These are phyloP conservation scores for Phoma sp. DNA, from an alignment of 2,329 filamentous ascomycete genomes.

Conservation along the genomic window DNA sequence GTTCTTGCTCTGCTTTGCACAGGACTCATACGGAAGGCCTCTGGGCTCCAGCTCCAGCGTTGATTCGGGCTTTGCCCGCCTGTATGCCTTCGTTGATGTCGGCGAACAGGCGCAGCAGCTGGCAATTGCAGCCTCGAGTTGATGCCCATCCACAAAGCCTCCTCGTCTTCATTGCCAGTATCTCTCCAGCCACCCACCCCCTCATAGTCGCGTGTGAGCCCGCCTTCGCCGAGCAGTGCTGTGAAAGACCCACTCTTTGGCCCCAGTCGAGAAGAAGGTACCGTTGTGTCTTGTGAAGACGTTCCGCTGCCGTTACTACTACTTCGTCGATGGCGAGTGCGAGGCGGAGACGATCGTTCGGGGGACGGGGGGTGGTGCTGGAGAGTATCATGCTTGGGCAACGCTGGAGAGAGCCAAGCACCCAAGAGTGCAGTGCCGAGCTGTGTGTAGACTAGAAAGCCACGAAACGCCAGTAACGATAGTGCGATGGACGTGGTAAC, in stretches of 20 bases:
- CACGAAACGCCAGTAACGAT: constrained; percentile 49
- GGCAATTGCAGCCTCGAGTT: constrained; percentile 53
- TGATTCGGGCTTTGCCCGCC: constrained; percentile 39
- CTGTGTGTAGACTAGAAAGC: constrained; percentile 53
- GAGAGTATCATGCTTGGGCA: constrained; percentile 19
- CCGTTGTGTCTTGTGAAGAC: constrained; percentile 30
- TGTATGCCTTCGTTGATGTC: constrained; percentile 44
- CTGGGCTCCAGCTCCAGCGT: constrained; percentile 42
- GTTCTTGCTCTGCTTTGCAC: constrained; percentile 47
- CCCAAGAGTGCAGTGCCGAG: constrained; percentile 50
- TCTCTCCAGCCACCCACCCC: constrained; percentile 54
- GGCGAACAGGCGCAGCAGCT: constrained; percentile 32
- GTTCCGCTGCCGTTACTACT: constrained; percentile 30
- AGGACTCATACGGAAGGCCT: constrained; percentile 48
- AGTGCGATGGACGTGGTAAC: constrained; percentile 51
- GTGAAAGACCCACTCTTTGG: constrained; percentile 46
- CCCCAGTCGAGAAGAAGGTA: constrained; percentile 25
- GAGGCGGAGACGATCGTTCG: constrained; percentile 33
- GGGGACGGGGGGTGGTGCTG: constrained; percentile 17
- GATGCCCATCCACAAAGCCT: constrained; percentile 55
- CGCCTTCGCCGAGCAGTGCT: constrained; percentile 42
- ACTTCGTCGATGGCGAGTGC: constrained; percentile 33
- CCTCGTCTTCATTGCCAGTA: constrained; percentile 50
- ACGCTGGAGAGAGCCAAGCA: constrained; percentile 43
- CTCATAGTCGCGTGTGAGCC: constrained; percentile 51